Conservation (phyloP, 2,329 filamentous ascomycete genomes). For the Nothopassalora personata region DNA sequence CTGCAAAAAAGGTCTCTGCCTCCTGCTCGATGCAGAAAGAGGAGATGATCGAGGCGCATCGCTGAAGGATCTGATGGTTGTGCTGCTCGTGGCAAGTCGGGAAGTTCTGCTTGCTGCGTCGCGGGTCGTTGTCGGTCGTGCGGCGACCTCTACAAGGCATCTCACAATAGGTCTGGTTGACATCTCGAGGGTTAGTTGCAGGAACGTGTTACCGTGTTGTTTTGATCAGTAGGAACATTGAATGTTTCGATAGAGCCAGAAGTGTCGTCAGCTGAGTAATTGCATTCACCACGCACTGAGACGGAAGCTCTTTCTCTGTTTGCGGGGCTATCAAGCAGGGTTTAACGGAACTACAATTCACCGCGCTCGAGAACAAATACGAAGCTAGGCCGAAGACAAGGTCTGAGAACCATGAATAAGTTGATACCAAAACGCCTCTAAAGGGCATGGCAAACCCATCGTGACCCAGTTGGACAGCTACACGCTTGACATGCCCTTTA, state of each 20-base stretch:
- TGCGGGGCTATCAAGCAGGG: too few species aligned
- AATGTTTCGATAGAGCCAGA: not conserved
- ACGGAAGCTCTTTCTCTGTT: too few species aligned
- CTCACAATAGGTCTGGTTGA: constrained; percentile 7
- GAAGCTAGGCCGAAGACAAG: too few species aligned
- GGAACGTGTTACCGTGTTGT: not conserved
- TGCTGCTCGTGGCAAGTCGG: constrained; percentile 1
- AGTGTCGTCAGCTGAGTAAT: not conserved
- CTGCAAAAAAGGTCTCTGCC: constrained; percentile 22
- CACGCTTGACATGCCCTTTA: too few species aligned
- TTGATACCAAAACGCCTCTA: too few species aligned
- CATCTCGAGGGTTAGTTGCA: constrained; percentile 1
- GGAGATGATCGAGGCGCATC: constrained; percentile 18
- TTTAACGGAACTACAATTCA: too few species aligned
- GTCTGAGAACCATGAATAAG: too few species aligned
- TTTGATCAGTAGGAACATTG: not conserved
- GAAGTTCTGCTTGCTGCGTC: not conserved
- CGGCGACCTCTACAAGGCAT: constrained; percentile 6
- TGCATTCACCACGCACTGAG: not conserved
- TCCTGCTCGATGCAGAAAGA: constrained; percentile 20
- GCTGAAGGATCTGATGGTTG: constrained; percentile 13
- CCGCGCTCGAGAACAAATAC: too few species aligned
- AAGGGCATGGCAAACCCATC: too few species aligned
- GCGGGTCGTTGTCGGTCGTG: not conserved
- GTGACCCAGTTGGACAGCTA: too few species aligned